A percentile compares a stretch with the other conserved stretches of the same genome.
Conservation (phyloP, 1,284 basidiomycete species). For the Pascua guehoae region DNA sequence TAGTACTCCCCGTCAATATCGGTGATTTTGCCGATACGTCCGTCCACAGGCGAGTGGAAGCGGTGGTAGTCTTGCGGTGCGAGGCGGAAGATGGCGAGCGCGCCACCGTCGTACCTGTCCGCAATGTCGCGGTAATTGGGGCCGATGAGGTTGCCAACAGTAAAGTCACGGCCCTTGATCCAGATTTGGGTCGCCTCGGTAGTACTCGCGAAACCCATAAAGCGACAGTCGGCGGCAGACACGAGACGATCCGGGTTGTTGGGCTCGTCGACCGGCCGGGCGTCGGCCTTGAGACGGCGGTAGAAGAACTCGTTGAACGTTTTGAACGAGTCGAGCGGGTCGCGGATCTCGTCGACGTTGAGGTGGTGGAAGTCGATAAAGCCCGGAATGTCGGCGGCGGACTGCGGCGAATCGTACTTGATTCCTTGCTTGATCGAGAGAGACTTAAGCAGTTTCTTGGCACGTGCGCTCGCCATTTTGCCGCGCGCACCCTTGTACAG, state of each 20-base stretch:
- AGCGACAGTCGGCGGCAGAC: conserved; percentile 85
- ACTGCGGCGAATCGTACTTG: conserved; percentile 86
- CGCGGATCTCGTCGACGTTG: conserved; percentile 73
- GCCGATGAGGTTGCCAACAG: conserved; percentile 72
- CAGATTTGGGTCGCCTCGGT: conserved; percentile 81
- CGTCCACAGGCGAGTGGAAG: conserved; percentile 89
- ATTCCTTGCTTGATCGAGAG: conserved; percentile 89
- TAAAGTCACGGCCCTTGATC: conserved; percentile 97
- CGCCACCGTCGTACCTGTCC: conserved; percentile 71
- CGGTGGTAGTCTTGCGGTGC: conserved; percentile 96
- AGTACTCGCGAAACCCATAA: conserved; percentile 88
- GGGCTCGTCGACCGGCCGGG: conserved; percentile 70
- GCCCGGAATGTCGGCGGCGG: conserved; percentile 72
- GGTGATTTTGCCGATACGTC: conserved; percentile 72
- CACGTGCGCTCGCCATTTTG: conserved; percentile 84
- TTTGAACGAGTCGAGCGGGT: conserved; percentile 80
- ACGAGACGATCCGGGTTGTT: conserved; percentile 74
- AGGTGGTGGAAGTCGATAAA: conserved; percentile 92
- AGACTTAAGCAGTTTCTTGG: conserved; percentile 77
- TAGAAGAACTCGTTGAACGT: conserved; percentile 87
- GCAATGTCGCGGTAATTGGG: conserved; percentile 66
- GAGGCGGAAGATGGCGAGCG: conserved; percentile 72
- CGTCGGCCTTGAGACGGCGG: conserved; percentile 78
- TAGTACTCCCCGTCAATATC: conserved; percentile 84
- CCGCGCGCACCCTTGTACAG: conserved; percentile 89